These are phyloP conservation scores for Solanum sejunctum DNA, from an alignment of 257 asterid species.

Conservation along the genomic window DNA sequence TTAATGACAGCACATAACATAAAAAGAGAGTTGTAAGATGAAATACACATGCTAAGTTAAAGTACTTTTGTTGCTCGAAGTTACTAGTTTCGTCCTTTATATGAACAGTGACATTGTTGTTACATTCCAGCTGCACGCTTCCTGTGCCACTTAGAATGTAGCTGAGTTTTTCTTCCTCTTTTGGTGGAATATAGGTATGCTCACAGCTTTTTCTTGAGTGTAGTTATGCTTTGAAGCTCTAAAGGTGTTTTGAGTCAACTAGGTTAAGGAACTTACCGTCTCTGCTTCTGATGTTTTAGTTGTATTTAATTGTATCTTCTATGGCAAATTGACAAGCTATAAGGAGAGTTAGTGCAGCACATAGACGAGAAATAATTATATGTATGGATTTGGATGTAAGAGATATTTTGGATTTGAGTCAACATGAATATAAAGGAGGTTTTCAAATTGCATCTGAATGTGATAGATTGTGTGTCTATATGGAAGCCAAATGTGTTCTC, in stretches of 20 bases:
- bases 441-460: background rate
- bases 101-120: background rate
- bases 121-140: background rate
- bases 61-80: background rate
- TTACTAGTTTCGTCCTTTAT: background rate
- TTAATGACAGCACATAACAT: background rate
- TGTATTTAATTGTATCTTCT: background rate
- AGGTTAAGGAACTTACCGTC: background rate
- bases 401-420: background rate
- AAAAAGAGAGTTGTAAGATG: background rate
- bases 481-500: background rate
- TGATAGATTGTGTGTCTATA: background rate
- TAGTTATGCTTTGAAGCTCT: background rate
- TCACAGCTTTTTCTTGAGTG: background rate
- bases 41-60: background rate
- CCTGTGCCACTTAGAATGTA: background rate
- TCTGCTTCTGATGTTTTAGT: background rate
- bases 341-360: background rate
- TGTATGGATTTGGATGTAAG: background rate
- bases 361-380: background rate
- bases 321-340: background rate
- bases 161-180: background rate
- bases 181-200: background rate
- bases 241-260: background rate
- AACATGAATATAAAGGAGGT: background rate